Evolutionary conservation across 2,329 filamentous ascomycete species (phyloP).

Genomic region (Myotisia sp.): DNA sequence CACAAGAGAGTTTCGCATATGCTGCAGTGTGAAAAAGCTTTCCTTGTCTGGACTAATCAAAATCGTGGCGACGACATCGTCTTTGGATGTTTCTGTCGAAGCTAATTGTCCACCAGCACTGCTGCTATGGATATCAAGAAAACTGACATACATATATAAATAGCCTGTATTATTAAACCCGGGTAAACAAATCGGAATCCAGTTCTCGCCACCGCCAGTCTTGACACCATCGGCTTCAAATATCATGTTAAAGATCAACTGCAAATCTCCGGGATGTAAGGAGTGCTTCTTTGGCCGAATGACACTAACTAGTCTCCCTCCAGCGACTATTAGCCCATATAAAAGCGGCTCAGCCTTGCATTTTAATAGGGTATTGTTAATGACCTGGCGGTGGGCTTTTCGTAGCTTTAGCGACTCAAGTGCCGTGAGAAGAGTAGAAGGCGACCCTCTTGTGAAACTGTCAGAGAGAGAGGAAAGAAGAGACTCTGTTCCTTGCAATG

Average conservation of each 20-base stretch:
- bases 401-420: slow-evolving; percentile 86
- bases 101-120: slow-evolving; percentile 14
- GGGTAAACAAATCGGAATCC: slow-evolving; percentile 89
- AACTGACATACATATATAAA: slow-evolving; percentile 98
- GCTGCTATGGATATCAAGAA: slow-evolving; percentile 49
- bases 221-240: slow-evolving; percentile 90
- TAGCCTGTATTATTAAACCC: slow-evolving; percentile 96
- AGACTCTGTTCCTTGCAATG: slow-evolving; percentile 79
- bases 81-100: slow-evolving; percentile 25
- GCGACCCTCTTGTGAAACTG: slow-evolving; percentile 84
- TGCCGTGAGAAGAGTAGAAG: slow-evolving; percentile 73
- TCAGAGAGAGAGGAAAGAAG: slow-evolving; percentile 85
- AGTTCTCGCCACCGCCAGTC: slow-evolving; percentile 86
- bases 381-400: slow-evolving; percentile 69
- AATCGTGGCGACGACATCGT: slow-evolving; percentile 73
- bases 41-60: slow-evolving; percentile 88
- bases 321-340: slow-evolving; percentile 86
- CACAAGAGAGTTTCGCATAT: slow-evolving; percentile 49
- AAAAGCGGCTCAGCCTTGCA: slow-evolving; percentile 62
- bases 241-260: slow-evolving; percentile 98
- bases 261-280: slow-evolving; percentile 84
- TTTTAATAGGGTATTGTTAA: slow-evolving; percentile 78
- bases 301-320: slow-evolving; percentile 84
- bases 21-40: slow-evolving; percentile 77
- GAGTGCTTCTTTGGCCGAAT: slow-evolving; percentile 89